Evolutionary conservation across 257 asterid species (phyloP).

Genomic region (Ophiorrhiza pumila): DNA sequence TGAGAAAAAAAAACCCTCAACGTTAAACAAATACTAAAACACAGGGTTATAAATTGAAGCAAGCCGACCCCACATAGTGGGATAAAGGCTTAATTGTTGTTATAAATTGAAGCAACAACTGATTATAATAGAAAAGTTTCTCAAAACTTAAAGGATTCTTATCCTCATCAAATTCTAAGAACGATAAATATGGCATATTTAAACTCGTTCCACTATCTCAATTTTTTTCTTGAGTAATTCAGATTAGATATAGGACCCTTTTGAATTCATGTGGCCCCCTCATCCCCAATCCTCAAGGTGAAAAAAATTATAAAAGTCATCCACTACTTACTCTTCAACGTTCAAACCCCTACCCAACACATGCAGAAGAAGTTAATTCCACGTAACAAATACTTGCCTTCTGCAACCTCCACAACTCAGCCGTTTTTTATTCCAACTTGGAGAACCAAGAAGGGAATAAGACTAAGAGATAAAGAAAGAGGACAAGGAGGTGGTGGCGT

Average conservation of each 20-base stretch:
- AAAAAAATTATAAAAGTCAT: neutral
- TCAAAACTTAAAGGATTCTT: neutral
- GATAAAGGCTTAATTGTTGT: no score
- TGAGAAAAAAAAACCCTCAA: conserved; percentile 29
- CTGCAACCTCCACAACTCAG: neutral
- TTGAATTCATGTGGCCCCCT: neutral
- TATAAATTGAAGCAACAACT: neutral
- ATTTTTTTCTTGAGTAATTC: neutral
- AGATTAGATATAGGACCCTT: neutral
- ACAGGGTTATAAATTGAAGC: no score
- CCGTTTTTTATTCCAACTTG: neutral
- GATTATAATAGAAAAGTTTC: neutral
- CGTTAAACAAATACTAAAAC: no score
- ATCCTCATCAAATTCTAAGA: neutral
- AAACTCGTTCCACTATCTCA: neutral
- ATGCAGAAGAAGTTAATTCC: neutral
- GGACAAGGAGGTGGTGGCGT: neutral
- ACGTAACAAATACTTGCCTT: neutral
- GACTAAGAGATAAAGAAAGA: no score
- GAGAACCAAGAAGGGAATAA: no score
- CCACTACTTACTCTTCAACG: neutral
- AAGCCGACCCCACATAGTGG: no score
- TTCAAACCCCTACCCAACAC: neutral
- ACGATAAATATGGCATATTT: neutral
- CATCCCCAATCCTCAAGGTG: neutral